phyloP scores from a whole-genome alignment of 805 yeast genomes.

The Hemisphaericaspora nanyangensis region DNA sequence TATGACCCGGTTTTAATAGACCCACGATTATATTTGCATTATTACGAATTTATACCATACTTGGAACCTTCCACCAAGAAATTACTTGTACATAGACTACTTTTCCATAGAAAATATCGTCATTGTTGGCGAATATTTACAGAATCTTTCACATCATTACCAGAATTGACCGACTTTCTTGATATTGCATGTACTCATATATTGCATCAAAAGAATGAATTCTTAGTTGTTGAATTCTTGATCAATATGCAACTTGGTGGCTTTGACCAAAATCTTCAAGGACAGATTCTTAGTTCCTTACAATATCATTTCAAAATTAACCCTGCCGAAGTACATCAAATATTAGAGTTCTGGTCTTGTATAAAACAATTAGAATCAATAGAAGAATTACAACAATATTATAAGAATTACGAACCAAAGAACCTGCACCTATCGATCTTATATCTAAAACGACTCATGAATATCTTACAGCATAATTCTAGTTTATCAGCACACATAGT shows the following conservation, averaged over 20 bases:
- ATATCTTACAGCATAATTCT: neutral
- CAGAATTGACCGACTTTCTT: constrained; percentile 35
- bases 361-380: neutral
- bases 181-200: constrained; percentile 22
- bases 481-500: neutral
- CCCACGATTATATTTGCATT: constrained; percentile 22
- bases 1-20: constrained; percentile 30
- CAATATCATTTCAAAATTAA: neutral
- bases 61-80: constrained; percentile 16
- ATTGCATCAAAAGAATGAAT: constrained; percentile 11
- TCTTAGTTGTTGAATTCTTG: constrained; percentile 26
- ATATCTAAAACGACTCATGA: neutral
- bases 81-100: constrained; percentile 23
- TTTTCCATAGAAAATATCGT: constrained; percentile 28
- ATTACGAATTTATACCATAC: constrained; percentile 6
- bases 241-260: constrained; percentile 14
- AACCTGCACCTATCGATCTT: neutral
- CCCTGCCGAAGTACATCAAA: neutral
- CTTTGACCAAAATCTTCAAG: constrained; percentile 11
- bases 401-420: neutral
- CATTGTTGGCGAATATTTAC: constrained; percentile 28
- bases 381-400: neutral
- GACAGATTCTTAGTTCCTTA: constrained; percentile 10
- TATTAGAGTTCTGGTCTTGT: neutral
- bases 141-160: constrained; percentile 23